These are phyloP conservation scores for Trypanosoma avium DNA, from an alignment of 208 protist species.

Conservation along the genomic window DNA sequence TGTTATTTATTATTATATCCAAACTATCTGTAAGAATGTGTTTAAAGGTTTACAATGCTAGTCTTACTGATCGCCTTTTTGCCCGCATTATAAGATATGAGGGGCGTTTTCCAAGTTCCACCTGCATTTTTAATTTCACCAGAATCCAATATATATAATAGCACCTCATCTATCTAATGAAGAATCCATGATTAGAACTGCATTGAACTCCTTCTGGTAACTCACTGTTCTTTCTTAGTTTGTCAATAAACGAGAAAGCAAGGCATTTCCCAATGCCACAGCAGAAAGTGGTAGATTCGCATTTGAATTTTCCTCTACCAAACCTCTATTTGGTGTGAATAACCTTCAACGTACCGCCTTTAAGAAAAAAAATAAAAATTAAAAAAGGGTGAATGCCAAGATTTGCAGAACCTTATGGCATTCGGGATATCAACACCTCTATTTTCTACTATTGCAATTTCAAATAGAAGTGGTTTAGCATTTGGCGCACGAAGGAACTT, in stretches of 20 bases:
- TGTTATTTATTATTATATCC: not conserved
- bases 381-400: not conserved
- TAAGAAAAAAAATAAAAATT: conserved; percentile 2
- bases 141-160: conserved; percentile 11
- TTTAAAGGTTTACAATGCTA: not conserved
- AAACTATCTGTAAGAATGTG: not conserved
- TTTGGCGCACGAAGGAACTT: not conserved
- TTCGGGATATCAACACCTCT: not conserved
- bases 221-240: not conserved
- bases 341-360: not conserved
- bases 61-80: conserved; percentile 8
- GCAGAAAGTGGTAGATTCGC: not conserved
- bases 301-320: not conserved
- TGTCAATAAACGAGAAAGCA: not conserved
- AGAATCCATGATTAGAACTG: conserved; percentile 10
- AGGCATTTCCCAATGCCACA: not conserved
- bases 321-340: not conserved
- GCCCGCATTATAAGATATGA: conserved; percentile 18
- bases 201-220: not conserved
- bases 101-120: conserved; percentile 4
- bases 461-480: too few relatives aligned
- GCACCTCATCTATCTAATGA: conserved; percentile 17
- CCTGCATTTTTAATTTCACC: conserved; percentile 4
- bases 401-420: not conserved
- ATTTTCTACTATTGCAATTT: not conserved